Percentiles rank a stretch among this genome's conserved stretches.
Evolutionary conservation across 1,139 yeast genomes (phyloP).

Genomic region (Suhomyces anneliseae): DNA sequence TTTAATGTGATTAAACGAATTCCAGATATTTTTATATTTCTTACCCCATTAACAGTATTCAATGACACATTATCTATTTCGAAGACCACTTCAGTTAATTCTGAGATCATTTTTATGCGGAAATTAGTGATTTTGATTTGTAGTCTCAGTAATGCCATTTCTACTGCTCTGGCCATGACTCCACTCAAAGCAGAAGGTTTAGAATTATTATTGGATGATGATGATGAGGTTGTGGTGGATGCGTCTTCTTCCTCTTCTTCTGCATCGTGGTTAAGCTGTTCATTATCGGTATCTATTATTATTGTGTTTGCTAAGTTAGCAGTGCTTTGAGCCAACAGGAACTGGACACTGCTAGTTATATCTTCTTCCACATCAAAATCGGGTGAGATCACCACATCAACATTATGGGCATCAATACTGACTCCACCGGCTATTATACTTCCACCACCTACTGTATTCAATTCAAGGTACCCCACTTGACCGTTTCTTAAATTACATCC

Average conservation of each 20-base stretch:
- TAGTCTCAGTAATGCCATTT: constrained; percentile 65
- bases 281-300: constrained; percentile 27
- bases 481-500: constrained; percentile 70
- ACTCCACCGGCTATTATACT: constrained; percentile 58
- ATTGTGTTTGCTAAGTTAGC: constrained; percentile 65
- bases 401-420: constrained; percentile 55
- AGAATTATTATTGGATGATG: constrained; percentile 8
- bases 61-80: constrained; percentile 42
- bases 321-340: constrained; percentile 61
- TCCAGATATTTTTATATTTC: constrained; percentile 42
- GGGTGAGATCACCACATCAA: constrained; percentile 58
- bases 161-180: constrained; percentile 64
- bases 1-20: constrained; percentile 36
- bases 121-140: constrained; percentile 48
- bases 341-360: constrained; percentile 34
- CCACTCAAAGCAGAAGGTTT: constrained; percentile 47
- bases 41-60: constrained; percentile 47
- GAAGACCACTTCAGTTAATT: constrained; percentile 45
- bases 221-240: constrained; percentile 10
- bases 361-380: constrained; percentile 34
- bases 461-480: constrained; percentile 51
- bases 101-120: constrained; percentile 51
- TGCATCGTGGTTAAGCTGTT: constrained; percentile 5
- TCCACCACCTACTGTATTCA: constrained; percentile 31
- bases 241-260: constrained; percentile 16